Percentiles rank a stretch among this genome's conserved stretches.
These are phyloP conservation scores for Boeremia exigua DNA, from an alignment of 2,329 filamentous ascomycete species.

Conservation along the genomic window DNA sequence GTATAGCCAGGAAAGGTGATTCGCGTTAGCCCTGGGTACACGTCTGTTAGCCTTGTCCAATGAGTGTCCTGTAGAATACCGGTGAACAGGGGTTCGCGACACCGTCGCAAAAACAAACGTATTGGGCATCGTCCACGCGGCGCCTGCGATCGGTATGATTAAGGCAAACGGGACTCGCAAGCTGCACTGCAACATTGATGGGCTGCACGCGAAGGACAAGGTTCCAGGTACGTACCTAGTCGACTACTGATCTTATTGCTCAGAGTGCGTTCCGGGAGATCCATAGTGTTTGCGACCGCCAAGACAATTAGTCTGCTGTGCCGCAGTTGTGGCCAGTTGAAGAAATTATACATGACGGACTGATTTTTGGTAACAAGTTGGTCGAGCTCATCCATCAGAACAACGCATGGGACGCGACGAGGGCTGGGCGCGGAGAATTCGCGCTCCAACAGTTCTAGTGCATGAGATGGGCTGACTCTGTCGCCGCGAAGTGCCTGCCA, in stretches of 20 bases:
- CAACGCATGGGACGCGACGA: slow-evolving; percentile 89
- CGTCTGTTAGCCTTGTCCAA: slow-evolving; percentile 41
- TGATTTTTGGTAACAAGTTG: slow-evolving; percentile 98
- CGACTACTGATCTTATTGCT: slow-evolving; percentile 99
- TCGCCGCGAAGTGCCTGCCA: slow-evolving; percentile 97
- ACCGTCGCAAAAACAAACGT: slow-evolving; percentile 24
- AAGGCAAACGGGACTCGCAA: slow-evolving; percentile 9
- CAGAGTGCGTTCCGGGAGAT: slow-evolving; percentile 90
- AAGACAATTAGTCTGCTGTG: slow-evolving; percentile 95
- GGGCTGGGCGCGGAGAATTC: slow-evolving; percentile 94
- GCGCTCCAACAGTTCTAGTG: slow-evolving; percentile 85
- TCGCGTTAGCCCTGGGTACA: slow-evolving; percentile 71
- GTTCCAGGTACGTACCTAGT: slow-evolving; percentile 43
- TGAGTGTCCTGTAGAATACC: slow-evolving; percentile 15
- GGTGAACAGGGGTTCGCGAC: slow-evolving; percentile 22
- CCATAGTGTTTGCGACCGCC: slow-evolving; percentile 98
- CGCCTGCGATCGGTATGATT: slow-evolving; percentile 23
- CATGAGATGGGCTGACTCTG: slow-evolving; percentile 88
- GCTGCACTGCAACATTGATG: slow-evolving; percentile 12
- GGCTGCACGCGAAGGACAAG: slow-evolving; percentile 4
- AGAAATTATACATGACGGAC: slow-evolving; percentile 99
- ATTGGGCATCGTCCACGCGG: slow-evolving; percentile 26
- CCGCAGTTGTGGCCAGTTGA: slow-evolving; percentile 94
- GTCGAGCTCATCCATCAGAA: slow-evolving; percentile 97
- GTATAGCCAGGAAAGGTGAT: slow-evolving; percentile 98